Conservation (phyloP, 169 alveolate genomes). For the Plasmodium gaboni region DNA sequence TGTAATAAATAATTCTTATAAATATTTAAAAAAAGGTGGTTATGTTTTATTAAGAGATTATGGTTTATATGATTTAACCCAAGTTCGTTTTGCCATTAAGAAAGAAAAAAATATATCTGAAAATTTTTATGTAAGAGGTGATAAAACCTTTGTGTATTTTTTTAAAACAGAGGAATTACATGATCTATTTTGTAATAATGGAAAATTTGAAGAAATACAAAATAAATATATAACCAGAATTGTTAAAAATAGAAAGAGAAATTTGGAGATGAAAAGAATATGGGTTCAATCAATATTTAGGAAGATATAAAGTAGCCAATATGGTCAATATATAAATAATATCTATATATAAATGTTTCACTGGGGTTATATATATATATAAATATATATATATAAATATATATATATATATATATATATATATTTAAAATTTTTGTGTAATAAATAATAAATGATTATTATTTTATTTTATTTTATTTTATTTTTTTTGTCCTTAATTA, state of each 20-base stretch:
- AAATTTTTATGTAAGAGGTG: slow-evolving; percentile 93
- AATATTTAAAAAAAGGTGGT: slow-evolving; percentile 90
- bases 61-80: slow-evolving; percentile 94
- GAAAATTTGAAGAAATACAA: slow-evolving; percentile 47
- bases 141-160: slow-evolving; percentile 93
- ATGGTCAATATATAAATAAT: not conserved
- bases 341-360: too few relatives aligned
- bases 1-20: slow-evolving; percentile 82
- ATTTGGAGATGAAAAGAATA: slow-evolving; percentile 69
- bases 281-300: slow-evolving; percentile 74
- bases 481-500: too few relatives aligned
- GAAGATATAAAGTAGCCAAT: slow-evolving; percentile 9
- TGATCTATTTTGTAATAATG: slow-evolving; percentile 77
- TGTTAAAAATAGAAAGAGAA: slow-evolving; percentile 69
- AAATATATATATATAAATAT: not conserved
- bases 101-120: slow-evolving; percentile 91
- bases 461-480: too few relatives aligned
- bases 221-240: slow-evolving; percentile 68
- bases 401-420: not conserved
- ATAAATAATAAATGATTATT: too few relatives aligned
- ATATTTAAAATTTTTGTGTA: too few relatives aligned
- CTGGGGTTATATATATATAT: not conserved
- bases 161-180: slow-evolving; percentile 88
- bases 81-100: slow-evolving; percentile 91
- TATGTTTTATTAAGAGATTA: slow-evolving; percentile 94